A percentile compares a stretch with the other conserved stretches of the same genome.
phyloP scores from a whole-genome alignment of 768 basidiomycete genomes.

The Nidularia pulvinata region DNA sequence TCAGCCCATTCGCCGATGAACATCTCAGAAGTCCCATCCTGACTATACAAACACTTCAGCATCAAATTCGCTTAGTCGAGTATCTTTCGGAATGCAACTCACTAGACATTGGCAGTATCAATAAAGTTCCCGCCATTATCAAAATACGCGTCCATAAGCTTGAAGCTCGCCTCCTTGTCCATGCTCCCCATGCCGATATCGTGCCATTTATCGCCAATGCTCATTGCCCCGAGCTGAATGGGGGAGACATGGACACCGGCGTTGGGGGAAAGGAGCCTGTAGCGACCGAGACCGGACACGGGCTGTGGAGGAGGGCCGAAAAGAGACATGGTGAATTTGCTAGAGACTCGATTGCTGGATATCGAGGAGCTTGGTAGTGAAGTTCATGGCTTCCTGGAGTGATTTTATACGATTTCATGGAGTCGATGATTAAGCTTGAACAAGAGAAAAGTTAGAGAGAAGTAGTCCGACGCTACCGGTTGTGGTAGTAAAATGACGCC shows the following conservation, averaged over 20 bases:
- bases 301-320: neutral
- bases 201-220: slow-evolving; percentile 28
- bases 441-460: too few relatives aligned
- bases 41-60: slow-evolving; percentile 18
- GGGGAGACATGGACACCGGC: slow-evolving; percentile 33
- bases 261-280: slow-evolving; percentile 14
- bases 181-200: slow-evolving; percentile 20
- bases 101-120: slow-evolving; percentile 32
- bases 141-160: neutral
- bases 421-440: too few relatives aligned
- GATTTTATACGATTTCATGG: too few relatives aligned
- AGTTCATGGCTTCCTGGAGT: too few relatives aligned
- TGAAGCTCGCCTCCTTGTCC: slow-evolving; percentile 19
- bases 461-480: too few relatives aligned
- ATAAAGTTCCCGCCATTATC: slow-evolving; percentile 40
- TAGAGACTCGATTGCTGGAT: too few relatives aligned
- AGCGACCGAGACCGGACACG: neutral
- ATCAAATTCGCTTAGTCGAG: slow-evolving; percentile 8
- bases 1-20: slow-evolving; percentile 53
- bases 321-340: neutral
- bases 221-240: slow-evolving; percentile 31
- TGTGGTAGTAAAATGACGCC: too few relatives aligned
- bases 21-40: slow-evolving; percentile 50
- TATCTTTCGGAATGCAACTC: neutral
- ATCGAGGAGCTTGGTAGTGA: too few relatives aligned